phyloP scores from a whole-genome alignment of 2,329 filamentous ascomycete species.

The Neonectria hederae region DNA sequence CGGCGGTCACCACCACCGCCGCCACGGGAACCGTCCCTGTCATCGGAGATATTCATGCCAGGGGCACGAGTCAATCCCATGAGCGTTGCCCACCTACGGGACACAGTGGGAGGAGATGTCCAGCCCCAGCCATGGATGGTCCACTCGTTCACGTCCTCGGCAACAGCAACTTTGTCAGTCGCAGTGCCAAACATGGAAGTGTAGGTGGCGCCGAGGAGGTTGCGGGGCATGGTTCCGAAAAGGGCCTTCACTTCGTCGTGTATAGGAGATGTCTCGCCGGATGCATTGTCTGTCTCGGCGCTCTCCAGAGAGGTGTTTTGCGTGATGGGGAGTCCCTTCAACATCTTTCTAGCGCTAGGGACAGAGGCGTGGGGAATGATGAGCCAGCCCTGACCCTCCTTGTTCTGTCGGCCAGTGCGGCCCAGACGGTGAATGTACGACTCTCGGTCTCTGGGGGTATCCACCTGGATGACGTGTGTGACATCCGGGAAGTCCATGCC shows the following conservation, averaged over 20 bases:
- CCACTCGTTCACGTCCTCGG: constrained; percentile 65
- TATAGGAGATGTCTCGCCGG: constrained; percentile 56
- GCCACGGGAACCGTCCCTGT: constrained; percentile 2
- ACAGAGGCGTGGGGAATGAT: constrained; percentile 67
- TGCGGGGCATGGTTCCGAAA: constrained; percentile 52
- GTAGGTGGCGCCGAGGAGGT: constrained; percentile 58
- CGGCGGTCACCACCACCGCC: constrained; percentile 12
- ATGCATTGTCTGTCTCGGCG: constrained; percentile 62
- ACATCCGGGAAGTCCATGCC: constrained; percentile 87
- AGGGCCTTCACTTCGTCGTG: constrained; percentile 56
- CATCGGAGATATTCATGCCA: constrained; percentile 49
- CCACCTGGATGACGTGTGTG: constrained; percentile 81
- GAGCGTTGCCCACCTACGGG: constrained; percentile 40
- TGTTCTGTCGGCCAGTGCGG: constrained; percentile 79
- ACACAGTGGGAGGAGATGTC: constrained; percentile 55
- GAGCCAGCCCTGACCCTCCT: constrained; percentile 76
- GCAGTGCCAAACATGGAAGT: constrained; percentile 64
- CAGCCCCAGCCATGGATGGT: constrained; percentile 61
- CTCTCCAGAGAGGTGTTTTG: constrained; percentile 61
- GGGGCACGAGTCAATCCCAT: constrained; percentile 44
- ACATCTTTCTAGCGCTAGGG: constrained; percentile 55
- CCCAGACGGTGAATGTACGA: constrained; percentile 82
- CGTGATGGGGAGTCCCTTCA: constrained; percentile 69
- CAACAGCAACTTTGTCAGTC: constrained; percentile 51
- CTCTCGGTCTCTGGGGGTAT: constrained; percentile 70